phyloP scores from a whole-genome alignment of 192 early-diverging fungal species.

The Backusella tuberculispora region DNA sequence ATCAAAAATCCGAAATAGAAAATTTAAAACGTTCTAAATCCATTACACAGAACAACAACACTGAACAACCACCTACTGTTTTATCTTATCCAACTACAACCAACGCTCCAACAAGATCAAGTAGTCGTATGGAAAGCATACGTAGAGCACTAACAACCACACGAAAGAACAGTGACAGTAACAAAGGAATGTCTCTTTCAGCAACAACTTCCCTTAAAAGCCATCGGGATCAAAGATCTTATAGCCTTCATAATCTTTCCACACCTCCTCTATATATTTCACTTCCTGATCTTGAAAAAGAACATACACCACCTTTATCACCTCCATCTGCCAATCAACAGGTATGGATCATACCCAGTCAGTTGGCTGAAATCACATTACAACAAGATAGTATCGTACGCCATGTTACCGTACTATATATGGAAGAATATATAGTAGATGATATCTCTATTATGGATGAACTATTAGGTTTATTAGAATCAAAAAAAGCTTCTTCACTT shows the following conservation, averaged over 20 bases:
- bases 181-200: background rate
- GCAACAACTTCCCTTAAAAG: background rate
- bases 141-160: conserved; percentile 19
- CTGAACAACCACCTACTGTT: background rate
- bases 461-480: background rate
- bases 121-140: conserved; percentile 11
- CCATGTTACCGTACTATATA: conserved; percentile 4
- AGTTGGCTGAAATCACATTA: background rate
- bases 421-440: background rate
- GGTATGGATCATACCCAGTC: conserved; percentile 7
- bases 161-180: background rate
- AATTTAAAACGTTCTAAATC: conserved; percentile 15
- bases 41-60: background rate
- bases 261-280: background rate
- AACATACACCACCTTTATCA: conserved; percentile 17
- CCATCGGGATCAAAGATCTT: conserved; percentile 1
- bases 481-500: conserved; percentile 16
- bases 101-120: background rate
- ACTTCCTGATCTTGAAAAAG: conserved; percentile 17
- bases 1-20: background rate
- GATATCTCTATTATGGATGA: background rate
- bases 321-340: conserved; percentile 20
- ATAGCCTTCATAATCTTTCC: conserved; percentile 8
- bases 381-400: conserved; percentile 16
- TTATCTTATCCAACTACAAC: no score